Conservation (phyloP, 2,329 filamentous ascomycete species). For the Fusarium nanum region DNA sequence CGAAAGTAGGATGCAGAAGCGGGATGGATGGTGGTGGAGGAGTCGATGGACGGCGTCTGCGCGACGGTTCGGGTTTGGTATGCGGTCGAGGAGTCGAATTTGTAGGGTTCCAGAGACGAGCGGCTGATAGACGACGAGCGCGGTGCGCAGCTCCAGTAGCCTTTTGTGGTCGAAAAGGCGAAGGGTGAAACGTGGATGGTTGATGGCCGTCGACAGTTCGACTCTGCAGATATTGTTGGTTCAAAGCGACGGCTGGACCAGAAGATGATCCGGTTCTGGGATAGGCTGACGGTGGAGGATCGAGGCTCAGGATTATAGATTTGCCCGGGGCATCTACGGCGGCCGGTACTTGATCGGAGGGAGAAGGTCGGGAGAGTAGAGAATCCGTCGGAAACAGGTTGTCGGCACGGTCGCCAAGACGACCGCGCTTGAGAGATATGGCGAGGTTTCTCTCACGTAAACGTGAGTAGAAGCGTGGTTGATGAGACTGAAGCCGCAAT, state of each 20-base stretch:
- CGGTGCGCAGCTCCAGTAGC: slow-evolving; percentile 46
- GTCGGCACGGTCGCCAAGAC: slow-evolving; percentile 59
- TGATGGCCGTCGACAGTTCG: slow-evolving; percentile 31
- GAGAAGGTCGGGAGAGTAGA: slow-evolving; percentile 51
- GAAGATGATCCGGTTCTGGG: slow-evolving; percentile 41
- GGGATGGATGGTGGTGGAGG: slow-evolving; percentile 65
- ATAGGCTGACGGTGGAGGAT: slow-evolving; percentile 50
- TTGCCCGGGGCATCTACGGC: slow-evolving; percentile 48
- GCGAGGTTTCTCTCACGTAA: slow-evolving; percentile 43
- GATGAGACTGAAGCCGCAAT: slow-evolving; percentile 7
- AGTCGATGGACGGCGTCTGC: slow-evolving; percentile 63
- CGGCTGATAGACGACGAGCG: slow-evolving; percentile 57
- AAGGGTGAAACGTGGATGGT: slow-evolving; percentile 33
- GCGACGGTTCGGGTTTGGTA: slow-evolving; percentile 33
- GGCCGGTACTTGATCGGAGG: slow-evolving; percentile 42
- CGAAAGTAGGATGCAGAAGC: slow-evolving; percentile 59
- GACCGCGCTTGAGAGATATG: slow-evolving; percentile 55
- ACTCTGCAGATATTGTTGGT: slow-evolving; percentile 21
- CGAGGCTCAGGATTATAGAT: slow-evolving; percentile 45
- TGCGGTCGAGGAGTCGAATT: slow-evolving; percentile 66
- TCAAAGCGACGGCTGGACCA: slow-evolving; percentile 38
- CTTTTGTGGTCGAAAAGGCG: slow-evolving; percentile 59
- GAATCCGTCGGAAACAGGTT: slow-evolving; percentile 62
- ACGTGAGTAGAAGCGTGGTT: slow-evolving; percentile 34
- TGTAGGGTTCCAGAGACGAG: slow-evolving; percentile 70